Percentiles rank a stretch among this genome's conserved stretches.
Evolutionary conservation across 768 basidiomycete genomes (phyloP).

Genomic region (Asterophora lycoperdoides): DNA sequence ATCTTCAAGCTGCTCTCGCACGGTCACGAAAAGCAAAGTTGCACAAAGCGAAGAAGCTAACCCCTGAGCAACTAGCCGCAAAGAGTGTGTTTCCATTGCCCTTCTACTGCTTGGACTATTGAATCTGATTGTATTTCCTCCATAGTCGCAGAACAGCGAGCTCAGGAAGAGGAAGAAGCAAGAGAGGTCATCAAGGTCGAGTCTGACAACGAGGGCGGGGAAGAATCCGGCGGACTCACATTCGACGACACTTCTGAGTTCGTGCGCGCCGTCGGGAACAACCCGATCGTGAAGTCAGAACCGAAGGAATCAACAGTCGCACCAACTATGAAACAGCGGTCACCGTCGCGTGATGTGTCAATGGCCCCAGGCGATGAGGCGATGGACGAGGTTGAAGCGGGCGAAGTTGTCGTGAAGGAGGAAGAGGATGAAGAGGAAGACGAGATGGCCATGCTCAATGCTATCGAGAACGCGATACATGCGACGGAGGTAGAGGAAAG

Average conservation of each 20-base stretch:
- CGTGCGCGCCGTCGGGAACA: constrained; percentile 76
- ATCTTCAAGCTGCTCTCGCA: constrained; percentile 89
- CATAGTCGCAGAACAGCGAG: constrained; percentile 62
- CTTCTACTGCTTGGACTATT: not conserved
- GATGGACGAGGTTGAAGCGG: constrained; percentile 76
- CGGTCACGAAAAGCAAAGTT: constrained; percentile 80
- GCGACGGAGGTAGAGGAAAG: constrained; percentile 56
- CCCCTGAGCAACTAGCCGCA: constrained; percentile 78
- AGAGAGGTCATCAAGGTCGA: constrained; percentile 34
- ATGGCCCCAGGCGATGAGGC: constrained; percentile 58
- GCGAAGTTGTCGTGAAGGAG: constrained; percentile 74
- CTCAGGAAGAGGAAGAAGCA: constrained; percentile 43
- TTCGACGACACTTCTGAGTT: constrained; percentile 99
- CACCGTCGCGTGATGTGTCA: constrained; percentile 50
- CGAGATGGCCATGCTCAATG: constrained; percentile 69
- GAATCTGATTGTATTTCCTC: constrained; percentile 1
- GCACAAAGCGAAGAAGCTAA: constrained; percentile 67
- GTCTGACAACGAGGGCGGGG: constrained; percentile 36
- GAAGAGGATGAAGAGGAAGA: constrained; percentile 67
- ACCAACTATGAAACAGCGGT: constrained; percentile 26
- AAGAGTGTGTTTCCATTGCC: constrained; percentile 51
- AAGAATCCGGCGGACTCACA: constrained; percentile 57
- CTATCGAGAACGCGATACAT: constrained; percentile 68
- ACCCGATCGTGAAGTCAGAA: constrained; percentile 51
- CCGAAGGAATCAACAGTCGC: constrained; percentile 31